Evolutionary conservation across 1,284 basidiomycete genomes (phyloP).

Genomic region (Cryptococcus sp.): DNA sequence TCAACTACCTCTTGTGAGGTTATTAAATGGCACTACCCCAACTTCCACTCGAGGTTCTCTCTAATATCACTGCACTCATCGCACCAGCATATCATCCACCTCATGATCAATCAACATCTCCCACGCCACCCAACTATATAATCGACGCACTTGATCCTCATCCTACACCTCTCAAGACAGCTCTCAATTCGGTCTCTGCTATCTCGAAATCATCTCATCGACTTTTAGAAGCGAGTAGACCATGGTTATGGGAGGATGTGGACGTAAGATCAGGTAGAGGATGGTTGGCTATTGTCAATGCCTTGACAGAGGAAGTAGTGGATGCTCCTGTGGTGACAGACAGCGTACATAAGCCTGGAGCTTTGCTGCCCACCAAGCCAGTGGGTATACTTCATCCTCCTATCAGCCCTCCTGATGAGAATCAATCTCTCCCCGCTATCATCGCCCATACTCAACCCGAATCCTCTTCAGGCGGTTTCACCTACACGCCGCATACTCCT

Average conservation of each 20-base stretch:
- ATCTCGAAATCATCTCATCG: slow-evolving; percentile 20
- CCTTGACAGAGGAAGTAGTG: slow-evolving; percentile 42
- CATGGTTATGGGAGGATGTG: slow-evolving; percentile 47
- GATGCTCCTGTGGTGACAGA: slow-evolving; percentile 9
- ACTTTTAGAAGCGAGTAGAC: slow-evolving; percentile 39
- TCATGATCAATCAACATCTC: not conserved
- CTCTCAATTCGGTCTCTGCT: slow-evolving; percentile 19
- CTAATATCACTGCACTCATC: not conserved
- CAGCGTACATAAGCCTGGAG: not conserved
- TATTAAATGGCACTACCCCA: not conserved
- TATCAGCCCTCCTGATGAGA: not conserved
- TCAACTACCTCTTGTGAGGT: not conserved
- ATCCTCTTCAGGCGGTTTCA: slow-evolving; percentile 8
- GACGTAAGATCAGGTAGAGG: slow-evolving; percentile 41
- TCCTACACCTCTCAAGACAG: slow-evolving; percentile 15
- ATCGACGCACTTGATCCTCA: slow-evolving; percentile 29
- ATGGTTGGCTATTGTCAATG: slow-evolving; percentile 48
- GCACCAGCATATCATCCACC: slow-evolving; percentile 9
- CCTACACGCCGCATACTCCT: slow-evolving; percentile 1
- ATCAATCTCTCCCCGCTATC: slow-evolving; percentile 4
- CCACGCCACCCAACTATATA: slow-evolving; percentile 18
- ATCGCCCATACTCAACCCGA: slow-evolving; percentile 12
- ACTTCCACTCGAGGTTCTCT: slow-evolving; percentile 2
- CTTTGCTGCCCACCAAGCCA: not conserved
- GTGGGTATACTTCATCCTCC: not conserved